Evolutionary conservation across 2,329 filamentous ascomycete genomes (phyloP).

Genomic region (Ophiostoma ips): DNA sequence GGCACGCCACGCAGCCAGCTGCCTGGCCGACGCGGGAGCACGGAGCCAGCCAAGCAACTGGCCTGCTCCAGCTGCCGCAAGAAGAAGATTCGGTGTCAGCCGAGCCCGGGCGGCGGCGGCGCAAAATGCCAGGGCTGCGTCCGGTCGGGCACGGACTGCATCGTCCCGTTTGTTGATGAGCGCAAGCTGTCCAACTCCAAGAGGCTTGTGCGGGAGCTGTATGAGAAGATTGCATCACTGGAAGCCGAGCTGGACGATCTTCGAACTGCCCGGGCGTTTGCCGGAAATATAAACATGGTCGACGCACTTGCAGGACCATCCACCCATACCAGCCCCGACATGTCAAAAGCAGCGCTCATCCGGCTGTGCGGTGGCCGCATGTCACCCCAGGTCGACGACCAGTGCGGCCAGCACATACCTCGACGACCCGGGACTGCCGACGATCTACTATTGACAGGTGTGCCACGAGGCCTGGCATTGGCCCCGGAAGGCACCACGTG

Average conservation of each 20-base stretch:
- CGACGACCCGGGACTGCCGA: neutral
- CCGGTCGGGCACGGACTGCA: neutral
- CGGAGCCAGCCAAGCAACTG: slow-evolving; percentile 7
- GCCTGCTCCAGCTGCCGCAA: slow-evolving; percentile 1
- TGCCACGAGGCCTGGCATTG: neutral
- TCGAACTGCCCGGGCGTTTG: neutral
- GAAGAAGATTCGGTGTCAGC: slow-evolving; percentile 7
- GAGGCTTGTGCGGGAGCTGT: slow-evolving; percentile 7
- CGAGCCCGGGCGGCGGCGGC: neutral
- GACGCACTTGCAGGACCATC: neutral
- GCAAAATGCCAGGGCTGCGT: slow-evolving; percentile 1
- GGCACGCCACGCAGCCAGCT: neutral
- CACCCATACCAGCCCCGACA: neutral
- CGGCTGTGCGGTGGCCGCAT: slow-evolving; percentile 4
- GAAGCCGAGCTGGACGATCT: slow-evolving; percentile 3
- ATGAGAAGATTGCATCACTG: slow-evolving; percentile 2
- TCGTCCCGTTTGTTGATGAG: slow-evolving; percentile 5
- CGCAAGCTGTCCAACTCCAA: slow-evolving; percentile 7
- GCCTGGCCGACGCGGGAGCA: neutral
- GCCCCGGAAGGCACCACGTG: neutral
- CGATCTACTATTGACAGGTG: neutral
- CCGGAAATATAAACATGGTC: neutral
- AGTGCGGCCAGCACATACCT: neutral
- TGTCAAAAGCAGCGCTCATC: neutral
- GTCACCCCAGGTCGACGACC: neutral